Base-by-base conservation (phyloP, 257 asterid genomes). In the Dorcoceras hygrometricum region DNA sequence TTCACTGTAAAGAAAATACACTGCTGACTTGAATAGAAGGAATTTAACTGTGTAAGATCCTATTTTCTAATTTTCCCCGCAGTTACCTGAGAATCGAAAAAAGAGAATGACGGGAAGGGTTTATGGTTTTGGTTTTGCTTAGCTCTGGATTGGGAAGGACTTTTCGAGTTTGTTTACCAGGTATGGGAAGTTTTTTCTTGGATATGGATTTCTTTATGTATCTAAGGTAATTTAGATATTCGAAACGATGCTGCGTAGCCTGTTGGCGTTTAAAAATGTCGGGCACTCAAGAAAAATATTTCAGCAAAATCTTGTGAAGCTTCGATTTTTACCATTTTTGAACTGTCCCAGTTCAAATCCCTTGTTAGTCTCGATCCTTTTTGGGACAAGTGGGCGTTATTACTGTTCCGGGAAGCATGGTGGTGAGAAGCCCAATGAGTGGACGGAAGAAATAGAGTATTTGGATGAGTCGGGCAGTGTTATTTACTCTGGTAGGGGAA, bases 391-490 rank as follows among this genome's bases (percentile, higher is more conserved):
- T 36, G 48, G 11, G 16, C 48, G 48, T 36, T 36, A 36, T 36
- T 36, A 36, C 48, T 36, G 48, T 36, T 36, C 48, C 18, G 18
- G 48, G 48, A 36, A 36, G 48, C 48, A 2, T 10, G 48, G 18
- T 36, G 18, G 48, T 36, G 48, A 36, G 11, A 36, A 36, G 16
- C 48, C 48, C 18, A 36, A 11, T 2, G 48, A 36, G 79, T 94
- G 92, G 92, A 90, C 96, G 43, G 99, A 85, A 53, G 96, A 90
- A 14, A 73, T 90, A 53, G 95, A 90, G 23, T 90, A 94, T 60
- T 70, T 90, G 23, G 99, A 94, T 77, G 97, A 94, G 70, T 80
- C 96, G 0, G 97, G 99, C 46, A 74, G 87, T 79, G 83, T 94
- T 26, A 90, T 94, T 76, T 85, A 79, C 87, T 79, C 96, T 4